Base-by-base conservation (phyloP, 176 grass and related monocot species). In the Secale cereale region DNA sequence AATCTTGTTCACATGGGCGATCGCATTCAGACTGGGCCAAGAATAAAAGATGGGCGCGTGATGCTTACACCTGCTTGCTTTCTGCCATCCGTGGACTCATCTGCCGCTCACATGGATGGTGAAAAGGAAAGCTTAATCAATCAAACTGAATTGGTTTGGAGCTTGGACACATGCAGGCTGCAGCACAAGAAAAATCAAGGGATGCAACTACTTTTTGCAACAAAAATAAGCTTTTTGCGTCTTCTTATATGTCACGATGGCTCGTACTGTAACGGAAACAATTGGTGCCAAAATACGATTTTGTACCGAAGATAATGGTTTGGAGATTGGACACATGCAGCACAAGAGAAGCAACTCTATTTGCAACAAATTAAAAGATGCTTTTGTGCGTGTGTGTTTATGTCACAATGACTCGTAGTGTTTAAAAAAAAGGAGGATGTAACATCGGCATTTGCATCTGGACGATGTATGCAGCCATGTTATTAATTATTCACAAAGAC, bases 1-100 rank as follows among this genome's bases (percentile, higher is more conserved):
- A 90, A 90, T 90, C 84, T 86, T 76, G 66, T 15, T 80, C 84
- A 87, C 80, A 86, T 86, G 87, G 88, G 56, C n/a, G 65, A 81
- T 31, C 28, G 17, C 69, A 65, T 80, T 74, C 71, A 74, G 41
- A 19, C 41, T 81, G 77, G 69, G 30, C 87, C 69, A 69, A 75
- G 87, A 89, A 89, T 85, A 89, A 89, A 89, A 85, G 77, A 64
- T 74, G 65, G 20, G 57, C 17, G 81, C 62, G 67, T 80, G 81
- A 81, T 46, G 78, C 78, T 81, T 81, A 81, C 40, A 46, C 40
- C 62, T 67, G 45, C 65, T 54, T 7, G 79, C 43, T 70, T 69
- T 56, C 79, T 81, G 64, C 79, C 79, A 81, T 81, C 27, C 63
- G 40, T 80, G 78, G 78, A 81, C 62, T 81, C 78, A 50, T 50